A percentile compares a stretch with the other conserved stretches of the same genome.
phyloP scores from a whole-genome alignment of 139 green algal genomes.

The Coelastrella sp. region DNA sequence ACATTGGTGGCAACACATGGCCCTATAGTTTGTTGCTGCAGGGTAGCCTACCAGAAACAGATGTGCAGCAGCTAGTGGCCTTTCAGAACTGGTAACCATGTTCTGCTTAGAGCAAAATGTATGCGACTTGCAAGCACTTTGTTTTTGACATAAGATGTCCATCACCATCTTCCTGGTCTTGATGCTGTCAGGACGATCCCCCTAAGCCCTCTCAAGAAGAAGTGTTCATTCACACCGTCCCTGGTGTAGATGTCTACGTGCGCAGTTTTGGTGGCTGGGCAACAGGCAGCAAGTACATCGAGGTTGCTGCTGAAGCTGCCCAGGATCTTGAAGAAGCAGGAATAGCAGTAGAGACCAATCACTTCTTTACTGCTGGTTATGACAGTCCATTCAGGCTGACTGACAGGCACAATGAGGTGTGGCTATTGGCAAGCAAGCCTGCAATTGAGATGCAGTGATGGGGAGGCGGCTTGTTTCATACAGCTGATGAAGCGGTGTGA shows the following conservation, averaged over 20 bases:
- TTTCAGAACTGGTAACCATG: too few relatives aligned
- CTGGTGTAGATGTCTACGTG: slow-evolving; percentile 66
- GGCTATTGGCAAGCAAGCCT: slow-evolving; percentile 40
- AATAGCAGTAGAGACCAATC: neutral
- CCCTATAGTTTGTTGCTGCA: too few relatives aligned
- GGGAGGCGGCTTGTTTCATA: neutral
- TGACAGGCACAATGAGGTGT: slow-evolving; percentile 67
- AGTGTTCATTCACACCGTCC: slow-evolving; percentile 59
- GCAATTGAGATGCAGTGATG: too few relatives aligned
- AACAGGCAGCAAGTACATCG: slow-evolving; percentile 56
- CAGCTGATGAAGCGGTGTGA: neutral
- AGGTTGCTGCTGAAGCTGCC: slow-evolving; percentile 43
- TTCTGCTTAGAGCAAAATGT: neutral
- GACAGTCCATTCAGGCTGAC: slow-evolving; percentile 63
- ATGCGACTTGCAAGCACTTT: too few relatives aligned
- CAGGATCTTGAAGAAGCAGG: slow-evolving; percentile 37
- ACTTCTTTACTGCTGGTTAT: slow-evolving; percentile 64
- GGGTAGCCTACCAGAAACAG: too few relatives aligned
- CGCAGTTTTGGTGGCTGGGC: slow-evolving; percentile 65
- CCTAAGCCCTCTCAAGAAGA: slow-evolving; percentile 64
- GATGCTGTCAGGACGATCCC: slow-evolving; percentile 52
- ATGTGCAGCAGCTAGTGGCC: too few relatives aligned
- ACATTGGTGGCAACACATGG: too few relatives aligned
- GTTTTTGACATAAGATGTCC: too few relatives aligned
- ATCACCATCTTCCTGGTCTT: too few relatives aligned